Base-by-base conservation (phyloP, 2,329 filamentous ascomycete genomes). In the Thelonectria blattea region DNA sequence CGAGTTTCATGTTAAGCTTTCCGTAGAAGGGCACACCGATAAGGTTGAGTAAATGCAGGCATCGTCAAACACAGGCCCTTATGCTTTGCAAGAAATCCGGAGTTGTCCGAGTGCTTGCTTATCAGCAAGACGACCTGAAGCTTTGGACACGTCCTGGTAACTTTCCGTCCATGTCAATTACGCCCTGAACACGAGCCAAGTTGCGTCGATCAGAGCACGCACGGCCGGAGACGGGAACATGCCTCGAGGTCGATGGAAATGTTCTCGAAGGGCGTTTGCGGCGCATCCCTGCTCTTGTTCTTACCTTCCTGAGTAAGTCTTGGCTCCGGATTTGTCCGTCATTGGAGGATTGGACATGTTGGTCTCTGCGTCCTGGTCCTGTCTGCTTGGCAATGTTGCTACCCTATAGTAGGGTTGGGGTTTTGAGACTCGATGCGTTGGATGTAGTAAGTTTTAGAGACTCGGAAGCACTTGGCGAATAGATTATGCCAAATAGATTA, bases 241-340 rank as follows among this genome's bases (percentile, higher is more conserved):
- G 42, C 12, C 39, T 41, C n/a, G n/a, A 42, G 9, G 9, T 20
- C 18, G 6, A 46, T 22, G 18, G 15, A 46, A 46, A 3, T 15
- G 43, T 46, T 30, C 27, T 30, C 27, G 27, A 30, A 30, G 27
- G 27, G 5, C 8, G 27, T 46, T 52, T 14, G 15, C 32, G 34
- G n/a, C 15, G 15, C 45, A 48, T 55, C 52, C 52, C 52, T 55
- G 52, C n/a, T 48, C 30, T 32, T 11, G n/a, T 41, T 20, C 34
- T 55, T 43, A 17, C 11, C 20, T 24, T 48, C 32, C 45, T 55
- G 32, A 39, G 43, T 22, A 58, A 58, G 48, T 32, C 20, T 50
- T 56, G 52, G 43, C 49, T 46, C 43, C 52, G 52, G 52, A 37
- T n/a, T 55, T 55, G 12, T 20, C 52, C 52, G 52, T 48, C 52